Evolutionary conservation across 768 basidiomycete species (phyloP).

Genomic region (Suillus tomentosus): DNA sequence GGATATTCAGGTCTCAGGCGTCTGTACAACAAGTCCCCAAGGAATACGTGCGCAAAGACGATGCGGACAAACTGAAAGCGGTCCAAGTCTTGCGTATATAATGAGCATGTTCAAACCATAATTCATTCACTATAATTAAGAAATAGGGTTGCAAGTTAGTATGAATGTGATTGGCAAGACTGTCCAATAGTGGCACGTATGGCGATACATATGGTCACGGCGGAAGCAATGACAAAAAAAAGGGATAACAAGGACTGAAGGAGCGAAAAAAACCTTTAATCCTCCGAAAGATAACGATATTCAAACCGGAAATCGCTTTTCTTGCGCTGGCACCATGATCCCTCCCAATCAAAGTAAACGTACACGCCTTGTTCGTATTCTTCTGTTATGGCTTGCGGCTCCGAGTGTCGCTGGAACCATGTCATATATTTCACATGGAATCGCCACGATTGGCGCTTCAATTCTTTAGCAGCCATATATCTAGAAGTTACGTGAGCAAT

Average conservation of each 20-base stretch:
- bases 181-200: slow-evolving; percentile 22
- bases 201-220: slow-evolving; percentile 29
- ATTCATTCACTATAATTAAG: slow-evolving; percentile 22
- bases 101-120: slow-evolving; percentile 17
- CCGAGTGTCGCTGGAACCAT: slow-evolving; percentile 99
- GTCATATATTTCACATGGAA: slow-evolving; percentile 99
- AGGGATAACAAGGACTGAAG: slow-evolving; percentile 10
- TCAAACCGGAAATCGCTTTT: slow-evolving; percentile 98
- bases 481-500: slow-evolving; percentile 39
- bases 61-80: slow-evolving; percentile 93
- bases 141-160: slow-evolving; percentile 14
- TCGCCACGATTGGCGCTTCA: slow-evolving; percentile 97
- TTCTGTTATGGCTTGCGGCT: slow-evolving; percentile 97
- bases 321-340: slow-evolving; percentile 97
- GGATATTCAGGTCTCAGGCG: slow-evolving; percentile 55
- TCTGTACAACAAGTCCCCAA: slow-evolving; percentile 92
- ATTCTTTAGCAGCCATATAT: slow-evolving; percentile 93
- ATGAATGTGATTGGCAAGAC: slow-evolving; percentile 20
- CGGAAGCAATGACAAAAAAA: slow-evolving; percentile 16
- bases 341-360: slow-evolving; percentile 99
- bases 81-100: slow-evolving; percentile 26
- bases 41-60: slow-evolving; percentile 92
- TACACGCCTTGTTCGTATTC: slow-evolving; percentile 99
- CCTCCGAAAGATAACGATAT: slow-evolving; percentile 93
- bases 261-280: slow-evolving; percentile 43